A percentile compares a stretch with the other conserved stretches of the same genome.
Evolutionary conservation across 345 rosid species (phyloP).

Genomic region (Populus nigra): DNA sequence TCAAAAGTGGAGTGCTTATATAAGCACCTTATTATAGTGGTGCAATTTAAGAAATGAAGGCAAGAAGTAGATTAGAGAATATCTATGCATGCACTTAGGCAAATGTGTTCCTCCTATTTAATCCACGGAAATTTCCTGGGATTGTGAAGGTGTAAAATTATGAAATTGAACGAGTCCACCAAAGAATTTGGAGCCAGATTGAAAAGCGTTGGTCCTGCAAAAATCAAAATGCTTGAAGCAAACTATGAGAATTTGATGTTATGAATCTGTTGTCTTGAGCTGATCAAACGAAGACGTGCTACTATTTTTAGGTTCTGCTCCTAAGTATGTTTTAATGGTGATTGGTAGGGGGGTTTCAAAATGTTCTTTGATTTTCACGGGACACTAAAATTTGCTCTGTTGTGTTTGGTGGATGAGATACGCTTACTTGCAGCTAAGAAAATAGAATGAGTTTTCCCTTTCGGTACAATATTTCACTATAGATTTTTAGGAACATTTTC

Average conservation of each 20-base stretch:
- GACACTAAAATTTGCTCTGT: not conserved
- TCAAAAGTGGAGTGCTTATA: not conserved
- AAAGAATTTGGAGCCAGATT: not conserved
- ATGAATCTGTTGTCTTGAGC: not conserved
- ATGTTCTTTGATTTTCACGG: not conserved
- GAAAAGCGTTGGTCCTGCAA: not conserved
- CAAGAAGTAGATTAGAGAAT: not conserved
- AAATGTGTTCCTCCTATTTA: not conserved
- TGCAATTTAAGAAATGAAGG: not conserved
- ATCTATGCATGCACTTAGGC: not conserved
- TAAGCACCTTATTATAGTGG: not conserved
- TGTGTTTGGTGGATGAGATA: not conserved
- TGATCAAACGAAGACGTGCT: not conserved
- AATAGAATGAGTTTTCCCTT: not conserved
- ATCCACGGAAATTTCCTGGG: not conserved
- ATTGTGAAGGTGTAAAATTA: not conserved
- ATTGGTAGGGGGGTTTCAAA: too few species aligned
- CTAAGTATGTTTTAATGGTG: too few species aligned
- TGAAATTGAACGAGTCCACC: not conserved
- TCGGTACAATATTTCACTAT: not conserved
- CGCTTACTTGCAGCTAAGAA: not conserved
- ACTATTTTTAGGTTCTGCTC: not conserved
- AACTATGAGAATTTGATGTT: not conserved
- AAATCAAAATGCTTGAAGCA: not conserved
- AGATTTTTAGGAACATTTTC: not conserved